Conservation (phyloP, 176 grass and related monocot genomes). For the Thalia dealbata region DNA sequence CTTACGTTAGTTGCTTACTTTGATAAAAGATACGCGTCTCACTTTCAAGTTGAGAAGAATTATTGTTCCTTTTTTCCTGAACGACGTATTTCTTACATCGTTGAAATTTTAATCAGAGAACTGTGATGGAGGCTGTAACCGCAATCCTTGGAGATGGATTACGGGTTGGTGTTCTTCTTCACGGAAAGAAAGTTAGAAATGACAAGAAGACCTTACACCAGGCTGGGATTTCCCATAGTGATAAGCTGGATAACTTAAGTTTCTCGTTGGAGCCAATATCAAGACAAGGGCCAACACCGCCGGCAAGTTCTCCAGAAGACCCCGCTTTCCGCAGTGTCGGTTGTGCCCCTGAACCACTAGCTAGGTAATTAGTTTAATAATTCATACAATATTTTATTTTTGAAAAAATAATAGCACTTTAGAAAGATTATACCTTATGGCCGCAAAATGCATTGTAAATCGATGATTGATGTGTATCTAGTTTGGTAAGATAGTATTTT, state of each 20-base stretch:
- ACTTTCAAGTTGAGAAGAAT: background rate
- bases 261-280: slow-evolving; percentile 79
- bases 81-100: background rate
- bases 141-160: slow-evolving; percentile 79
- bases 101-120: slow-evolving; percentile 50
- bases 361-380: slow-evolving; percentile 41
- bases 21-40: background rate
- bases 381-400: slow-evolving; percentile 17
- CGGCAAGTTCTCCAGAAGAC: slow-evolving; percentile 30
- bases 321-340: slow-evolving; percentile 41
- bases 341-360: slow-evolving; percentile 52
- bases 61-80: background rate
- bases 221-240: slow-evolving; percentile 51
- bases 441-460: background rate
- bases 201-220: slow-evolving; percentile 69
- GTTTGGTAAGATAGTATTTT: background rate
- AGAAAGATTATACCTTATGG: background rate
- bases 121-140: slow-evolving; percentile 75
- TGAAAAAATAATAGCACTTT: too few species aligned
- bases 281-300: slow-evolving; percentile 27
- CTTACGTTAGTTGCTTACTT: background rate
- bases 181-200: slow-evolving; percentile 87
- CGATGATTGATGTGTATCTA: background rate
- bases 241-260: slow-evolving; percentile 48
- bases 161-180: slow-evolving; percentile 57